Percentiles rank a stretch among this genome's conserved stretches.
phyloP scores from a whole-genome alignment of 495 filamentous ascomycete species.

The Tuber calosporum region DNA sequence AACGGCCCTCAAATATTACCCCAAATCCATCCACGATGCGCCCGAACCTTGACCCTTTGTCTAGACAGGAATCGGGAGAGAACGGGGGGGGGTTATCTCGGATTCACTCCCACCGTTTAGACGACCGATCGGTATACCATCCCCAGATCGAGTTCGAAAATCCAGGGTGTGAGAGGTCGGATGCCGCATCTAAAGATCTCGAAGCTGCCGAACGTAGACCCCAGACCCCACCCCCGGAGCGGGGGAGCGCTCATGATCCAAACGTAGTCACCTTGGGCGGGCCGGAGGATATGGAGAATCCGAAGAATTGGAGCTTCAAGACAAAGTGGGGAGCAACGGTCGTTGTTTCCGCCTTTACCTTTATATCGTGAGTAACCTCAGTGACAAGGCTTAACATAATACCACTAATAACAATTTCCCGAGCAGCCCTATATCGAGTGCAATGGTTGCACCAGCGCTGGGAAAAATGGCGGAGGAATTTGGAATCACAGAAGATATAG shows the following conservation, averaged over 20 bases:
- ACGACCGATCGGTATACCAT: not conserved
- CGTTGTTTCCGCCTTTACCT: conserved; percentile 54
- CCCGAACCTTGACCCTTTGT: not conserved
- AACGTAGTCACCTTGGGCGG: conserved; percentile 47
- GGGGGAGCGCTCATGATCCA: conserved; percentile 19
- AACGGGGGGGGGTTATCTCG: not conserved
- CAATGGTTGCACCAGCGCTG: conserved; percentile 65
- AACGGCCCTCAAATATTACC: not conserved
- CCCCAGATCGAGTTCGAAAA: not conserved
- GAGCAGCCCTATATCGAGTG: conserved; percentile 20
- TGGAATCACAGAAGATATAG: conserved; percentile 49
- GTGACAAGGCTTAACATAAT: not conserved
- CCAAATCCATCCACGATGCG: not conserved
- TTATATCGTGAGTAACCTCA: conserved; percentile 57
- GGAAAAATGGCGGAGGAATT: conserved; percentile 52
- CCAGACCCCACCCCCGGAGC: not conserved
- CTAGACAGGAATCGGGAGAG: not conserved
- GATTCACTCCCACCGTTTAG: not conserved
- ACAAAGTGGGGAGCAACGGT: conserved; percentile 64
- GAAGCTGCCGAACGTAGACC: not conserved
- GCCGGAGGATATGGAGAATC: conserved; percentile 55
- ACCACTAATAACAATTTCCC: not conserved
- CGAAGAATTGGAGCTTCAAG: conserved; percentile 53
- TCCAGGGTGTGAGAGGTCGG: not conserved
- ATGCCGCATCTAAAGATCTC: not conserved